Base-by-base conservation (phyloP, 106 monocot species). In the Posidonia australis region DNA sequence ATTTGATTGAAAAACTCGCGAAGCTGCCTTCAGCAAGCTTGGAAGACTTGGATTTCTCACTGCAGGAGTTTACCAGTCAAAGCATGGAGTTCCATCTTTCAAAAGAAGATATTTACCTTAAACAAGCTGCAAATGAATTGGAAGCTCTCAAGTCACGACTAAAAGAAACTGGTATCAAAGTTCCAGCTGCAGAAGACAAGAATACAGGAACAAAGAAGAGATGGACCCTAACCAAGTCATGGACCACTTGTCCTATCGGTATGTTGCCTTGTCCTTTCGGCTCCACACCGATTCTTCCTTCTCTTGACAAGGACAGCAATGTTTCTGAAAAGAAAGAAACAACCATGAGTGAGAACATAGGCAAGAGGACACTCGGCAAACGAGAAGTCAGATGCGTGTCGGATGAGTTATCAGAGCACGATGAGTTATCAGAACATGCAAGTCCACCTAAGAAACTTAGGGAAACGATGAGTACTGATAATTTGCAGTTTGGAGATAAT, bases 211-310 rank as follows among this genome's bases (percentile, higher is more conserved):
- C 64, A 45, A 59, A 32, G 49, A 76, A 45, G 23, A 70, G 9
- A 51, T 98, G 90, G 96, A 72, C 32, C 4, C 36, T 90, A 46
- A 67, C 82, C 17, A 83, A 85, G 44, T 85, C 78, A 4, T 98
- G 87, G 96, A 76, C 51, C 7, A 69, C 78, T 10, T 98, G 90
- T 44, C 84, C 96, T 2, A 87, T 98, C 64, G 92, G 96, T 21
- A 90, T 77, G 79, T 10, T 90, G 60, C 86, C 87, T 24, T 87
- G 96, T 46, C 81, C 78, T 4, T 77, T 78, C 65, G 81, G 84
- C 57, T 90, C 77, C 5, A 74, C 79, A 42, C 59, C 76, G 10
- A 60, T 77, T 46, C 72, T 82, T 79, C 87, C 87, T 25, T 30
- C 55, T 67, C 74, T 90, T 51, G 78, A 90, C 58, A 58, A 29